A percentile compares a stretch with the other conserved stretches of the same genome.
These are phyloP conservation scores for Tieghemiomyces parasiticus DNA, from an alignment of 192 early-diverging fungal genomes.

Conservation along the genomic window DNA sequence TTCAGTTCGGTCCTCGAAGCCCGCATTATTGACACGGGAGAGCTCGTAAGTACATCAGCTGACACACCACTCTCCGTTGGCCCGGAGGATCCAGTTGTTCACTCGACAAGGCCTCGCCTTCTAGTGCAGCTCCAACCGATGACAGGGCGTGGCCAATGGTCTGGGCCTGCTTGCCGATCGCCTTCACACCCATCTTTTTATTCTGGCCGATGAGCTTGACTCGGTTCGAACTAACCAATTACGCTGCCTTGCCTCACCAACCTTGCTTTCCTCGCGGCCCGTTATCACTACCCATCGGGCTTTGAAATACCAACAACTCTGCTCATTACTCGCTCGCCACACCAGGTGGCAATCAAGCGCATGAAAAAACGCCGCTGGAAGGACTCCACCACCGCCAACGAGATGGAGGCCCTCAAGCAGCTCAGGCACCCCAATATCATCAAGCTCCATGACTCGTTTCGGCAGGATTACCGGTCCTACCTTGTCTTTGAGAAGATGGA, in stretches of 20 bases:
- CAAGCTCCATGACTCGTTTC: constrained; percentile 66
- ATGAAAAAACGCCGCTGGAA: constrained; percentile 41
- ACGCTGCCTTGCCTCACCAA: neutral
- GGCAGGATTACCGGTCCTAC: constrained; percentile 69
- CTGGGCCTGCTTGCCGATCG: neutral
- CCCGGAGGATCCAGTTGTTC: neutral
- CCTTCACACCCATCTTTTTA: neutral
- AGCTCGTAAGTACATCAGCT: constrained; percentile 16
- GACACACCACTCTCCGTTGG: neutral
- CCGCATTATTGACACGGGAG: constrained; percentile 23
- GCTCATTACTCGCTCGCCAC: neutral
- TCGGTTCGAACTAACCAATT: neutral
- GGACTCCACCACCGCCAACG: constrained; percentile 30
- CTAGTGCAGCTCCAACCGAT: neutral
- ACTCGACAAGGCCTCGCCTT: neutral
- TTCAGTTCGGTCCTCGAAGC: constrained; percentile 34
- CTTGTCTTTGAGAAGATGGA: constrained; percentile 97
- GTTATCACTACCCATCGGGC: neutral
- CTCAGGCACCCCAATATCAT: constrained; percentile 72
- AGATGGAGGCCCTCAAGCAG: constrained; percentile 28
- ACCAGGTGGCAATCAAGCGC: constrained; percentile 27
- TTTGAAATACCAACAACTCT: neutral
- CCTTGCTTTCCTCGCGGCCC: neutral
- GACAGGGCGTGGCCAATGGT: neutral
- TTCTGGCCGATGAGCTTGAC: neutral